Evolutionary conservation across 2,329 filamentous ascomycete genomes (phyloP).

Genomic region (Chaetomium sp.): DNA sequence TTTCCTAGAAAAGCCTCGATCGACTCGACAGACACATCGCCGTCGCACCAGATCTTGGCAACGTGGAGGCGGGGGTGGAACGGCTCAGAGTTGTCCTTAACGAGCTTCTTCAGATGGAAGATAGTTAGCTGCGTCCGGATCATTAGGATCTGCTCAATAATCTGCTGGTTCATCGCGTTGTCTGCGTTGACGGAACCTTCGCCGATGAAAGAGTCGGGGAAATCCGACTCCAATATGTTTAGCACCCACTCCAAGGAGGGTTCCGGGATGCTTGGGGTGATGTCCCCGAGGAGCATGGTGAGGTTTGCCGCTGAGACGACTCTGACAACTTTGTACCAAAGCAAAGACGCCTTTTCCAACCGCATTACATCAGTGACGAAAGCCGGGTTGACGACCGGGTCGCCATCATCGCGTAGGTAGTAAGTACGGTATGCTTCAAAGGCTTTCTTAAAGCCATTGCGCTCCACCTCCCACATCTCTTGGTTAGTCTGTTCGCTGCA

Average conservation of each 20-base stretch:
- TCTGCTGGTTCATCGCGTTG: constrained; percentile 13
- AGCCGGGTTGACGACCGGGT: constrained; percentile 24
- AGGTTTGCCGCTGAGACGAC: constrained; percentile 31
- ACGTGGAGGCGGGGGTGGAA: constrained; percentile 26
- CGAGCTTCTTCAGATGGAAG: constrained; percentile 23
- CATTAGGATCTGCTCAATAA: constrained; percentile 26
- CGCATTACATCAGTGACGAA: constrained; percentile 23
- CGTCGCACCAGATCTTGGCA: constrained; percentile 29
- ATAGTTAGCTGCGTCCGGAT: constrained; percentile 33
- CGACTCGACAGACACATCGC: constrained; percentile 21
- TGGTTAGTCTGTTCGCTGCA: constrained; percentile 6
- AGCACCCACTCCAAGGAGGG: constrained; percentile 18
- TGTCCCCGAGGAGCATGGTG: constrained; percentile 25
- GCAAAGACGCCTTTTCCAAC: constrained; percentile 8
- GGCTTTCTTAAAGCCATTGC: neutral
- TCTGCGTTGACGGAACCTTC: neutral
- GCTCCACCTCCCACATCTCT: constrained; percentile 26
- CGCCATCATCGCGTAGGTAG: constrained; percentile 20
- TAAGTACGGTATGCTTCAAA: constrained; percentile 23
- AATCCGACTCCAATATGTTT: constrained; percentile 24
- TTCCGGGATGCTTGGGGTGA: constrained; percentile 11
- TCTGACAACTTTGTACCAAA: constrained; percentile 10
- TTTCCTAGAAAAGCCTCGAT: constrained; percentile 24
- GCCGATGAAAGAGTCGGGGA: constrained; percentile 26
- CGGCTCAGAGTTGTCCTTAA: constrained; percentile 2